Evolutionary conservation across 2,329 filamentous ascomycete genomes (phyloP).

Genomic region (Colletotrichum costaricense): DNA sequence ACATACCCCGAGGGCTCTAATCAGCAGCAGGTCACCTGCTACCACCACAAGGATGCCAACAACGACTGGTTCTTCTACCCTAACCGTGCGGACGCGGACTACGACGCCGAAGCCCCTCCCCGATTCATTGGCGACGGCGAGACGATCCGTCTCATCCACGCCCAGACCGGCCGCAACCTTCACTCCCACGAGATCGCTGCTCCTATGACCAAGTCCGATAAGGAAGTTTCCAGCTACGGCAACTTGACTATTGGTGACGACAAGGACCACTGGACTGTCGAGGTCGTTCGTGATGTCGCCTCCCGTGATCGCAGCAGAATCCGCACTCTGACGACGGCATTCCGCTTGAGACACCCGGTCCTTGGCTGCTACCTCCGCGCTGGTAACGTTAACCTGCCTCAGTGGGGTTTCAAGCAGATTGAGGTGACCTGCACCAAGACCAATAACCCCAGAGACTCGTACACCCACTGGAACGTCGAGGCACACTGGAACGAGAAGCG

Average conservation of each 20-base stretch:
- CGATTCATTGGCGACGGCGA: slow-evolving; percentile 83
- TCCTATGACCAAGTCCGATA: slow-evolving; percentile 87
- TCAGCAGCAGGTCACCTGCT: slow-evolving; percentile 98
- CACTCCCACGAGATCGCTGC: slow-evolving; percentile 94
- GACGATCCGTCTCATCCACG: slow-evolving; percentile 88
- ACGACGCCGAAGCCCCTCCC: slow-evolving; percentile 75
- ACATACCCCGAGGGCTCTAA: slow-evolving; percentile 93
- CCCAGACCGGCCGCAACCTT: slow-evolving; percentile 95
- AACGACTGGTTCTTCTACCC: slow-evolving; percentile 99
- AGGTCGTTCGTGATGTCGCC: slow-evolving; percentile 90
- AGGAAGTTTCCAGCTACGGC: slow-evolving; percentile 95
- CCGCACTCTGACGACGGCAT: slow-evolving; percentile 91
- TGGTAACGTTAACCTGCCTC: slow-evolving; percentile 94
- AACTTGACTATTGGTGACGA: slow-evolving; percentile 96
- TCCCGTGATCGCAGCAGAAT: slow-evolving; percentile 87
- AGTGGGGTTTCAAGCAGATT: slow-evolving; percentile 99
- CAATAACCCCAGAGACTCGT: slow-evolving; percentile 91
- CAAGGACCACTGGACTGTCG: slow-evolving; percentile 97
- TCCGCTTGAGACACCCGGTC: slow-evolving; percentile 84
- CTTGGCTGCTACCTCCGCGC: slow-evolving; percentile 95
- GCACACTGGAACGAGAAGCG: slow-evolving; percentile 92
- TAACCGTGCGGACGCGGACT: slow-evolving; percentile 82
- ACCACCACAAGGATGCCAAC: slow-evolving; percentile 99
- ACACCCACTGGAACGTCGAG: slow-evolving; percentile 99
- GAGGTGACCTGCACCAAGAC: slow-evolving; percentile 95